Base-by-base conservation (phyloP, 495 filamentous ascomycete species). In the Penicillium parvum region DNA sequence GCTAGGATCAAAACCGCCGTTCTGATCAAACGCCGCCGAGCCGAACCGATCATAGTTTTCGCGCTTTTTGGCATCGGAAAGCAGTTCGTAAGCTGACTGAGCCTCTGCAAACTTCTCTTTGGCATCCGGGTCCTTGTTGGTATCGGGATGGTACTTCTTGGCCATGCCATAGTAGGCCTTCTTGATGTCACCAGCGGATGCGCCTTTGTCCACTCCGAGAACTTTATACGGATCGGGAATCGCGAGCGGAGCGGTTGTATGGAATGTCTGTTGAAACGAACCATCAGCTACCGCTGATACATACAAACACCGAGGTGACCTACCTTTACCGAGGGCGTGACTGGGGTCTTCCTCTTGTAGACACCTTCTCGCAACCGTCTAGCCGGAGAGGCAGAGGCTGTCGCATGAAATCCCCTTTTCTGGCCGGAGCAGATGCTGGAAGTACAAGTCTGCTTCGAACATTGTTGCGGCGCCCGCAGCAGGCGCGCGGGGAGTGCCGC, bases 91-190 rank as follows among this genome's bases (percentile, higher is more conserved):
- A 2, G 92, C 86, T 1, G 83, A 73, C 61, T 96, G 92, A 40
- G 92, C 85, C 49, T 95, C 92, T 32, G 82, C 72, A 58, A 98
- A 98, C 55, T 86, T 91, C 40, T 97, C 92, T 62, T 96, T 96
- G 21, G 92, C 91, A 5, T 69, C 72, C 6, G 88, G 59, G 38
- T 96, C 92, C 66, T 96, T 98, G 71, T 96, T 97, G 26, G 92
- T 96, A 64, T 98, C 92, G 6, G 92, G 92, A 55, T 98, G 92
- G 60, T 82, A 98, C 60, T 96, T 97, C 68, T 97, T 97, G n/a
- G 92, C 92, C 47, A 96, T 71, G 39, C 88, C 84, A 63, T 98
- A 98, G 72, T 98, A 98, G 2, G 92, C 91, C 65, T 96, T 97
- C 60, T 98, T 98, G 56, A 98, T 96, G 5, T 96, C 94, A 40